phyloP scores from a whole-genome alignment of 805 yeast species.

The Wickerhamomyces tratensis region DNA sequence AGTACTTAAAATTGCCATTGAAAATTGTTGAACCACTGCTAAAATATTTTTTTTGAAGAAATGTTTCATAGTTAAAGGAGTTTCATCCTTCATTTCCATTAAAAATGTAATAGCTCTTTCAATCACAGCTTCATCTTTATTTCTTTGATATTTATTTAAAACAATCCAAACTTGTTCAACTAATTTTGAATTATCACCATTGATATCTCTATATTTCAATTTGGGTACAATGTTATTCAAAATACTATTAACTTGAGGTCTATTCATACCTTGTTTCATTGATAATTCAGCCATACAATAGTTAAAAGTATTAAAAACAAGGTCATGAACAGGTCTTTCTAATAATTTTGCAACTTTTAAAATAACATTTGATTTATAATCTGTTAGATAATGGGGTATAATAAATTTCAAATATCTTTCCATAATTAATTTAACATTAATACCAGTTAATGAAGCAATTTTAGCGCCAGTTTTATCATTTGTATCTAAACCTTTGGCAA shows the following conservation, averaged over 20 bases:
- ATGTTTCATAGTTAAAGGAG: neutral
- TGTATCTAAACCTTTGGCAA: conserved; percentile 42
- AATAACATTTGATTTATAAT: conserved; percentile 53
- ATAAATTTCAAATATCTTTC: conserved; percentile 63
- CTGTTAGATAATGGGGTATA: conserved; percentile 65
- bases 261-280: neutral
- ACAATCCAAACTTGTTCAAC: neutral
- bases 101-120: neutral
- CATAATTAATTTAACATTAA: conserved; percentile 52
- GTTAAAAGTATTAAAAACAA: conserved; percentile 36
- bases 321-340: conserved; percentile 32
- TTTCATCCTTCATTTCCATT: neutral
- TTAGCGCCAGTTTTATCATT: conserved; percentile 46
- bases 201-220: neutral
- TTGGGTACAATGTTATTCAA: conserved; percentile 16
- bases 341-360: conserved; percentile 41
- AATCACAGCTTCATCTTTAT: neutral
- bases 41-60: conserved; percentile 52
- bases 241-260: conserved; percentile 19
- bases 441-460: conserved; percentile 56
- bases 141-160: too few species aligned
- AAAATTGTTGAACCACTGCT: conserved; percentile 70
- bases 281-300: conserved; percentile 12
- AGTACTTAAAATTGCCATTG: conserved; percentile 68
- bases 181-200: neutral